Evolutionary conservation across 2,329 filamentous ascomycete genomes (phyloP).

Genomic region (Annulohypoxylon truncatum): DNA sequence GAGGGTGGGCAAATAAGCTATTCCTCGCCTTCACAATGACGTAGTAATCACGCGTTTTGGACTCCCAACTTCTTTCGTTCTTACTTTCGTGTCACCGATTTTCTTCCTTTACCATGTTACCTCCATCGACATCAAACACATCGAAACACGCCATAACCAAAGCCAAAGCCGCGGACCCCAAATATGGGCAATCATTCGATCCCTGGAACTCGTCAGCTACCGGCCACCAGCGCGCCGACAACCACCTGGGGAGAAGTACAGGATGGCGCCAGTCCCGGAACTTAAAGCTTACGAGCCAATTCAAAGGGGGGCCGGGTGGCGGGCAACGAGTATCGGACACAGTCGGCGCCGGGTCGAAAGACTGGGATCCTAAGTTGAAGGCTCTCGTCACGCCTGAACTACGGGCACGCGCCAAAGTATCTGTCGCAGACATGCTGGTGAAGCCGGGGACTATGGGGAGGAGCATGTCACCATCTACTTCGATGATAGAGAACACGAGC

Average conservation of each 20-base stretch:
- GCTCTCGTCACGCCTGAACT: constrained; percentile 58
- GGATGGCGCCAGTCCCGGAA: constrained; percentile 79
- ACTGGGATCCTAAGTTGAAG: constrained; percentile 61
- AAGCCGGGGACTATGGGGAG: constrained; percentile 58
- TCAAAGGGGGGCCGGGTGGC: constrained; percentile 66
- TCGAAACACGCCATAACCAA: constrained; percentile 44
- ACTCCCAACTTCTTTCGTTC: constrained; percentile 8
- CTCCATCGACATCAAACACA: constrained; percentile 38
- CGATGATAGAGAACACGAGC: constrained; percentile 16
- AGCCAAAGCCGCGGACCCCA: constrained; percentile 57
- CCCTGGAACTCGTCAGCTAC: constrained; percentile 79
- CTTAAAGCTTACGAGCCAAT: constrained; percentile 77
- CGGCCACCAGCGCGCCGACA: constrained; percentile 83
- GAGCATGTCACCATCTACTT: constrained; percentile 31
- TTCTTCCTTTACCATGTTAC: constrained; percentile 37
- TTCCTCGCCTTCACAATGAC: constrained; percentile 26
- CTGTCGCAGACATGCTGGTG: constrained; percentile 66
- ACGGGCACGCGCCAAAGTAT: constrained; percentile 55
- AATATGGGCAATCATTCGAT: constrained; percentile 64
- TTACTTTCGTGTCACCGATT: constrained; percentile 14
- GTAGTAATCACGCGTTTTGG: constrained; percentile 30
- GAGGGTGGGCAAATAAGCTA: constrained; percentile 15
- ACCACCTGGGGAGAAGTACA: constrained; percentile 66
- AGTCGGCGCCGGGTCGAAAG: constrained; percentile 71
- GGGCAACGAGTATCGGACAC: constrained; percentile 72